These are phyloP conservation scores for Persicaria tinctoria DNA, from an alignment of 148 eudicot genomes.

Conservation along the genomic window DNA sequence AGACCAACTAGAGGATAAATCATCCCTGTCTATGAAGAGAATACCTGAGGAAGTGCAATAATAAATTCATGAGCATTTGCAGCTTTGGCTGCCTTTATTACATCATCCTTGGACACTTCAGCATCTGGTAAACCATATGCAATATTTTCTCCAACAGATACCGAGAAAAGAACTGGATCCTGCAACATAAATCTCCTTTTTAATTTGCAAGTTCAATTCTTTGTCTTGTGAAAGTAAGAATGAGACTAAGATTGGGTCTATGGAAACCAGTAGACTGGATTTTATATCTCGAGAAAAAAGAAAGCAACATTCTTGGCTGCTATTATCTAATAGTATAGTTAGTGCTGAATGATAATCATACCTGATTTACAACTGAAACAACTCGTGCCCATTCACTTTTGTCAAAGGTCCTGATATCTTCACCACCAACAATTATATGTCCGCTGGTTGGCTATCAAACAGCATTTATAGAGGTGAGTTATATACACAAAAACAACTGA, in stretches of 20 bases:
- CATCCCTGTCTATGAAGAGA: not conserved
- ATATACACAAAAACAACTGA: not conserved
- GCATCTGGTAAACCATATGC: conserved; percentile 96
- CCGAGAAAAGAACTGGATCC: conserved; percentile 97
- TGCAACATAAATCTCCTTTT: conserved; percentile 15
- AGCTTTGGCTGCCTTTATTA: conserved; percentile 96
- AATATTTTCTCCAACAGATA: conserved; percentile 93
- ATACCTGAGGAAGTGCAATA: conserved; percentile 90
- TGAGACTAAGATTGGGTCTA: not conserved
- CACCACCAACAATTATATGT: conserved; percentile 82
- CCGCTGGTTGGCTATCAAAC: conserved; percentile 79
- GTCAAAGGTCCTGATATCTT: conserved; percentile 85
- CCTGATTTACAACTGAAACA: conserved; percentile 94
- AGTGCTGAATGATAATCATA: conserved; percentile 14
- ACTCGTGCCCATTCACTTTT: conserved; percentile 96
- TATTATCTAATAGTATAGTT: not conserved
- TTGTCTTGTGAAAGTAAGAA: not conserved
- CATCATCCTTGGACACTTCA: conserved; percentile 74
- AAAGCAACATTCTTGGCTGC: not conserved
- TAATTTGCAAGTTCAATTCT: not conserved
- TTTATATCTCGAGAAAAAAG: not conserved
- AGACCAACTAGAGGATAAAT: conserved; percentile 4
- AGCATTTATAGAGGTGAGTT: conserved; percentile 4
- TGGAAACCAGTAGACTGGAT: not conserved
- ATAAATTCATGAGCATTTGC: conserved; percentile 98